Base-by-base conservation (phyloP, 1,284 basidiomycete species). In the Malassezia japonica region DNA sequence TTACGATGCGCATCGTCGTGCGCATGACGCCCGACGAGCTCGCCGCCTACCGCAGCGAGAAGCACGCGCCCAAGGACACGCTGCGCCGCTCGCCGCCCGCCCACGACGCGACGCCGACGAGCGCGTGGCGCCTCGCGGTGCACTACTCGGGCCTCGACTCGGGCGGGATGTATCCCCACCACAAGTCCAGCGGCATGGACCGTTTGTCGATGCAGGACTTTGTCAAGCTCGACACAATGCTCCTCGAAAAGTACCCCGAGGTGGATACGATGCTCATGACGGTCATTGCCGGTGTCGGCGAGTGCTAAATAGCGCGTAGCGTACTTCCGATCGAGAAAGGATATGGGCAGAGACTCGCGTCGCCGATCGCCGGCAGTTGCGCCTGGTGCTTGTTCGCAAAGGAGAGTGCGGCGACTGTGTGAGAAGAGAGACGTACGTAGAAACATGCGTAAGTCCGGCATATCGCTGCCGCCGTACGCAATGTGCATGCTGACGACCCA, bases 1-100 rank as follows among this genome's bases (percentile, higher is more conserved):
- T 85, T 82, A 76, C 78, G 0, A 74, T 91, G 47, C 79, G 85
- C 58, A 76, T 91, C 53, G 79, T 82, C 29, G 75, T 88, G 47
- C 80, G 82, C 62, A 74, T 84, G n/a, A 72, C 74, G 6, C 41
- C 50, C 12, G 52, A 48, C 3, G 46, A 60, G 25, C 64, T 71
- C 41, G 38, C 31, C 21, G 24, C 33, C 13, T 36, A n/a, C n/a
- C 13, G 23, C 2, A 7, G 36, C 7, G 12, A 36, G 29, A 12
- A 5, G 21, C 15, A 21, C 6, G 9, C 25, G 24, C 1, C 10
- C 20, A 6, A 29, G 2, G 46, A 48, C 20, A 47, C 53, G 16
- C 33, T 28, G 4, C 31, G 44, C 12, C 50, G 43, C 27, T 36
- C 47, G 25, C 36, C 57, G 28, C 52, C 44, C 15, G 21, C 15